Conservation (phyloP, 2,329 filamentous ascomycete genomes). For the Ilyonectria destructans region DNA sequence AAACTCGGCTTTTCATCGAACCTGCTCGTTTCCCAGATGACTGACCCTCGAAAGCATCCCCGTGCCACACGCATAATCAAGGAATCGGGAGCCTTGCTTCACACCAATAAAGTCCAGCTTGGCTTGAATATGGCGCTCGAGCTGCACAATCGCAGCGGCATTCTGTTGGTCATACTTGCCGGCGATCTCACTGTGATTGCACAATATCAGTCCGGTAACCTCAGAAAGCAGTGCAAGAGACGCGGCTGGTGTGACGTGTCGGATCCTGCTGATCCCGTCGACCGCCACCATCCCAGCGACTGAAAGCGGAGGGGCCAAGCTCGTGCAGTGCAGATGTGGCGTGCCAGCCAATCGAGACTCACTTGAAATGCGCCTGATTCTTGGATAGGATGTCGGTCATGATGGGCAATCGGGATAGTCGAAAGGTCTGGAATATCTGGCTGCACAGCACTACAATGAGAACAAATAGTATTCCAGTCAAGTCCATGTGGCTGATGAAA, state of each 20-base stretch:
- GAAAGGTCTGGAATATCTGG: constrained; percentile 15
- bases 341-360: constrained; percentile 43
- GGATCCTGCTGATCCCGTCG: constrained; percentile 22
- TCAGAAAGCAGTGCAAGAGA: constrained; percentile 20
- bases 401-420: constrained; percentile 33
- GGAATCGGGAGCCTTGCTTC: constrained; percentile 64
- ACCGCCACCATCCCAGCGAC: constrained; percentile 5
- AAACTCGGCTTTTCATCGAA: neutral
- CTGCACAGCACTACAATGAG: neutral
- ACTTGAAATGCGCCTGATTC: constrained; percentile 64
- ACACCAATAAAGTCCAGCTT: constrained; percentile 75
- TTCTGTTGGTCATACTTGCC: constrained; percentile 66
- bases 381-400: constrained; percentile 54
- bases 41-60: constrained; percentile 76
- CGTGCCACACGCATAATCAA: constrained; percentile 86
- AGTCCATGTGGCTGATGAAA: constrained; percentile 5
- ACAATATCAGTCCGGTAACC: constrained; percentile 36
- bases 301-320: constrained; percentile 20
- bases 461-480: neutral
- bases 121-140: constrained; percentile 69
- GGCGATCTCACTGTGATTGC: constrained; percentile 49
- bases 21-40: constrained; percentile 27
- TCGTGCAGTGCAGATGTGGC: constrained; percentile 12
- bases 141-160: constrained; percentile 65
- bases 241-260: constrained; percentile 29